phyloP scores from a whole-genome alignment of 1,284 basidiomycete genomes.

The Cutaneotrichosporon sp. region DNA sequence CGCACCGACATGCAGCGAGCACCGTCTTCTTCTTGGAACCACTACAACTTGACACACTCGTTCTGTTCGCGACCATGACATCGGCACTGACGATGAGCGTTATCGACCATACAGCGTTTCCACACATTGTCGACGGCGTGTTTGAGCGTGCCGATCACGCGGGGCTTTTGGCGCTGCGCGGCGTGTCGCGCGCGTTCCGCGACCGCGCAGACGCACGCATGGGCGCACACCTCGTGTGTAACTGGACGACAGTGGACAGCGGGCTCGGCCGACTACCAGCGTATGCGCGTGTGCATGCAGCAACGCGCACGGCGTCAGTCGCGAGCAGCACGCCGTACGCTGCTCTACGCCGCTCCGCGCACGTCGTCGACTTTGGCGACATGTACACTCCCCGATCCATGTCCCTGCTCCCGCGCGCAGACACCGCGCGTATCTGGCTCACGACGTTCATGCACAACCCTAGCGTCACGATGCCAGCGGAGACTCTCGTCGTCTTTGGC shows the following conservation, averaged over 20 bases:
- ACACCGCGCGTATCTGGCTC: background rate
- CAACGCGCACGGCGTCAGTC: too few species aligned
- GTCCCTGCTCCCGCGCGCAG: background rate
- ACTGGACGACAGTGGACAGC: background rate
- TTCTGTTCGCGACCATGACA: too few species aligned
- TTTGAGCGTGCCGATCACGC: background rate
- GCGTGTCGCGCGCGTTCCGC: constrained; percentile 1
- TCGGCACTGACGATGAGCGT: too few species aligned
- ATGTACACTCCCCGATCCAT: background rate
- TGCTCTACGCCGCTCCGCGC: background rate
- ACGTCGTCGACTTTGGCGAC: constrained; percentile 1
- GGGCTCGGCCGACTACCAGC: background rate
- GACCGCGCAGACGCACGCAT: background rate
- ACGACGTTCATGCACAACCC: constrained; percentile 2
- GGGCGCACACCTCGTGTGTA: background rate
- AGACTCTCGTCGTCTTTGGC: background rate
- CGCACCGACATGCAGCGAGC: too few species aligned
- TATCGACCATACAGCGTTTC: constrained; percentile 2
- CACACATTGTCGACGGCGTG: constrained; percentile 3
- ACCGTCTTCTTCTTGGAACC: too few species aligned
- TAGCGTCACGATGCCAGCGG: background rate
- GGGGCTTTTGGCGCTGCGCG: background rate
- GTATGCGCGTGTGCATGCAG: background rate
- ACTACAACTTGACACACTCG: too few species aligned
- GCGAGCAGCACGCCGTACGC: too few species aligned